Base-by-base conservation (phyloP, 768 basidiomycete genomes). In the Termitomyces sp. region DNA sequence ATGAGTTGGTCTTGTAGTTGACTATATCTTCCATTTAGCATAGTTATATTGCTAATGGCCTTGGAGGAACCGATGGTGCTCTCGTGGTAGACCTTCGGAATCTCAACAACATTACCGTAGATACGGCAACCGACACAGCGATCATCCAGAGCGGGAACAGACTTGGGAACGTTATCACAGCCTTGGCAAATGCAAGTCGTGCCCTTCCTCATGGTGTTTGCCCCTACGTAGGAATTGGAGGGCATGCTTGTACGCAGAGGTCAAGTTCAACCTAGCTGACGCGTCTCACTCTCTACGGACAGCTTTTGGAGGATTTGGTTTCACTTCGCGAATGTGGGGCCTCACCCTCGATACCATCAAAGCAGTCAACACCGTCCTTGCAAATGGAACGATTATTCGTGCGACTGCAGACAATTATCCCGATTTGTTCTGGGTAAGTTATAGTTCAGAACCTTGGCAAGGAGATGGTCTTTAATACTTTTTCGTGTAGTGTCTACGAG, bases 131-230 rank as follows among this genome's bases (percentile, higher is more conserved):
- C 12, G 71, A 70, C 7, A 74, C 71, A 4, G 78, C 77, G 2
- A 64, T 74, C 18, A 73, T 81, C 24, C 68, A 76, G 58, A 74
- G 75, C 8, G 81, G 81, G 1, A 77, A 75, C 57, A 65, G 76
- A 20, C 69, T 84, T 8, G 81, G 80, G 0, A 76, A 81, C 54
- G 67, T 83, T 8, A 78, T 79, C 13, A 60, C 70, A 15, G 63
- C 70, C 1, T 64, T 84, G 56, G 72, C 69, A 55, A 65, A 72
- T 22, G 61, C 71, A 20, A 75, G 75, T 41, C 69, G 79, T 24
- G 83, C 76, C 0, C 37, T 85, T 13, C 78, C 81, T 8, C 83
- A 84, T 62, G 82, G 84, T 0, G 78, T 76, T 3, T 85, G 82
- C 59, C 73, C 79, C 4, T 76, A 77, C 53, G 75, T 81, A 31